Evolutionary conservation across 2,329 filamentous ascomycete genomes (phyloP).

Genomic region (Calonectria naviculata): DNA sequence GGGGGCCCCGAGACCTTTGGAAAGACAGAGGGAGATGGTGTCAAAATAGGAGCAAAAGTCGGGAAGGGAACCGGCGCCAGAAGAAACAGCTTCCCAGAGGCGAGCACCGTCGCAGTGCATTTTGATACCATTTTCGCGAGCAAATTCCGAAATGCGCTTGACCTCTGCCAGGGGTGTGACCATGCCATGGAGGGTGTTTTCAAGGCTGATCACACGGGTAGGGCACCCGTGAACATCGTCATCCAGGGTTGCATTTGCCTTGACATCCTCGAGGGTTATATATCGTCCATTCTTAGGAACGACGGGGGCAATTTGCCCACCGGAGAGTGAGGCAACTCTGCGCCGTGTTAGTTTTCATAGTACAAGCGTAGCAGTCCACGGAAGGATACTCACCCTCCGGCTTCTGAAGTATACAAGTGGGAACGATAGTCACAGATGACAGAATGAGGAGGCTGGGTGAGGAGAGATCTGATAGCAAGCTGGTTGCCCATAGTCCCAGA

Average conservation of each 20-base stretch:
- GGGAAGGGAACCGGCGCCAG: constrained; percentile 73
- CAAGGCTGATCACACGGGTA: constrained; percentile 83
- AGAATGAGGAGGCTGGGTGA: constrained; percentile 82
- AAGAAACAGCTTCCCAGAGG: constrained; percentile 83
- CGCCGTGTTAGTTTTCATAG: constrained; percentile 24
- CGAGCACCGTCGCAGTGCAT: constrained; percentile 85
- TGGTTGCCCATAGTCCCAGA: constrained; percentile 98
- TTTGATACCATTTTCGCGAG: constrained; percentile 69
- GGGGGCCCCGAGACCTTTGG: constrained; percentile 84
- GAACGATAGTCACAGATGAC: constrained; percentile 83
- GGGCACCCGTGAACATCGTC: constrained; percentile 83
- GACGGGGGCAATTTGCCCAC: constrained; percentile 76
- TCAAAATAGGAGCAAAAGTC: constrained; percentile 79
- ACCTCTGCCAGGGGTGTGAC: constrained; percentile 82
- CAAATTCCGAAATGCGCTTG: constrained; percentile 76
- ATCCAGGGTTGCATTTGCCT: constrained; percentile 71
- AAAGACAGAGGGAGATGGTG: constrained; percentile 82
- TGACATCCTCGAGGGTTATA: constrained; percentile 81
- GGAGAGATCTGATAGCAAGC: constrained; percentile 80
- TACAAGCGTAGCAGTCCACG: fast-evolving
- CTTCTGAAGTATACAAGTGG: constrained; percentile 79
- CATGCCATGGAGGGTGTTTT: constrained; percentile 86
- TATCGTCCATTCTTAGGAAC: constrained; percentile 77
- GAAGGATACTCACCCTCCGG: constrained; percentile 61
- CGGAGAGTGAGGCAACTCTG: constrained; percentile 77